Percentiles rank a stretch among this genome's conserved stretches.
Conservation (phyloP, 306 rosid species). For the Fragaria iinumae region DNA sequence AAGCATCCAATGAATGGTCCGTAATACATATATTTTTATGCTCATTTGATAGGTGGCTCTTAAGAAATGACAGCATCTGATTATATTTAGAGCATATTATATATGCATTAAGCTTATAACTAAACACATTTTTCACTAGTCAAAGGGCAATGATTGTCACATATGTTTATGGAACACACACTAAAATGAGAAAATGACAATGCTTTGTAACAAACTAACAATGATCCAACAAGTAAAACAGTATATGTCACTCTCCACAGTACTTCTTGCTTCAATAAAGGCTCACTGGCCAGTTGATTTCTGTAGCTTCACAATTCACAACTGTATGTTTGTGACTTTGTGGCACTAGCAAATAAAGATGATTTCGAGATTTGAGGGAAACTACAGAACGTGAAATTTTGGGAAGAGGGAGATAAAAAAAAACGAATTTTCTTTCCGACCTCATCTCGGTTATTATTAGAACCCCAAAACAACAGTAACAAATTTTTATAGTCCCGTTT, state of each 20-base stretch:
- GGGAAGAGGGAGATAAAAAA: too few relatives aligned
- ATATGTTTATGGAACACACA: neutral
- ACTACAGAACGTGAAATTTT: too few relatives aligned
- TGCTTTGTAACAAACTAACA: neutral
- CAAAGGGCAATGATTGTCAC: neutral
- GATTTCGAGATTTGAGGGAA: too few relatives aligned
- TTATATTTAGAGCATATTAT: neutral
- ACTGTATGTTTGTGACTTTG: neutral
- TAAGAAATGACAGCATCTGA: neutral
- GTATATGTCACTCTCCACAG: neutral
- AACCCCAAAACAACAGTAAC: too few relatives aligned
- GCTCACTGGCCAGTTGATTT: neutral
- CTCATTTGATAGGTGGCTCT: neutral
- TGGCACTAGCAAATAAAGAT: neutral
- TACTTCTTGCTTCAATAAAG: neutral
- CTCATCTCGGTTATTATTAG: too few relatives aligned
- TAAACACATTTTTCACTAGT: neutral
- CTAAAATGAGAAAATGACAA: neutral
- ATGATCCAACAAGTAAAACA: neutral
- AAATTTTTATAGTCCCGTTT: too few relatives aligned
- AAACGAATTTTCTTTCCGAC: too few relatives aligned
- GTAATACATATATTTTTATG: neutral
- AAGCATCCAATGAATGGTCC: conserved; percentile 14
- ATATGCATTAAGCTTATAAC: neutral
- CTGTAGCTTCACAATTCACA: neutral